Evolutionary conservation across 164 flowering plant genomes (phyloP).

Genomic region (Taxillus chinensis): DNA sequence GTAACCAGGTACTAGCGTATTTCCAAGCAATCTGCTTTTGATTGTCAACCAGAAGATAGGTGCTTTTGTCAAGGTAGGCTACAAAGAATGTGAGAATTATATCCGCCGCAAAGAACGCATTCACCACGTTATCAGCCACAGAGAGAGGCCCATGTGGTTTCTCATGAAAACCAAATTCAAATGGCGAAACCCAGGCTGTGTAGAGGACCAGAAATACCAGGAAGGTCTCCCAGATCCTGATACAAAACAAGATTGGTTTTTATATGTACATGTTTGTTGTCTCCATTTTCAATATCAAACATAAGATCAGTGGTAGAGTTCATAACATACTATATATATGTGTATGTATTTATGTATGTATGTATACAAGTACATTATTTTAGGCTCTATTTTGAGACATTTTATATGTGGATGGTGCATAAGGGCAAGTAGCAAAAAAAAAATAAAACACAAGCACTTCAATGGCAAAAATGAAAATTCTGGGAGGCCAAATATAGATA

Average conservation of each 20-base stretch:
- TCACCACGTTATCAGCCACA: constrained; percentile 67
- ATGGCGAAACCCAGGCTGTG: constrained; percentile 93
- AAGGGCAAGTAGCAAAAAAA: too few species aligned
- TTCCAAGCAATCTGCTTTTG: constrained; percentile 68
- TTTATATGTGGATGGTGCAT: too few species aligned
- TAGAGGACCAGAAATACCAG: constrained; percentile 65
- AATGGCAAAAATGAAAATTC: neutral
- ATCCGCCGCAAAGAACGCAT: constrained; percentile 81
- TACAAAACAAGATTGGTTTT: constrained; percentile 7
- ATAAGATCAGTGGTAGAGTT: too few species aligned
- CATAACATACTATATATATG: too few species aligned
- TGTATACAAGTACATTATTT: too few species aligned
- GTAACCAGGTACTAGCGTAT: constrained; percentile 59
- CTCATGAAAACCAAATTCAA: constrained; percentile 71
- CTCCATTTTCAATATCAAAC: too few species aligned
- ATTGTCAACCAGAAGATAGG: constrained; percentile 54
- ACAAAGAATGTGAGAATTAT: constrained; percentile 80
- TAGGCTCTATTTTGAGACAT: too few species aligned
- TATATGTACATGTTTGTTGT: too few species aligned
- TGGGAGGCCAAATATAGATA: neutral
- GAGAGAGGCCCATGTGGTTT: constrained; percentile 42
- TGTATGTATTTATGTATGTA: too few species aligned
- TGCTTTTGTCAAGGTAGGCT: constrained; percentile 63
- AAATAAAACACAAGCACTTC: neutral
- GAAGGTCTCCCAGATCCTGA: constrained; percentile 70